A percentile compares a stretch with the other conserved stretches of the same genome.
Conservation (phyloP, 441 rosid genomes). For the Euphorbia schlechtendalii region DNA sequence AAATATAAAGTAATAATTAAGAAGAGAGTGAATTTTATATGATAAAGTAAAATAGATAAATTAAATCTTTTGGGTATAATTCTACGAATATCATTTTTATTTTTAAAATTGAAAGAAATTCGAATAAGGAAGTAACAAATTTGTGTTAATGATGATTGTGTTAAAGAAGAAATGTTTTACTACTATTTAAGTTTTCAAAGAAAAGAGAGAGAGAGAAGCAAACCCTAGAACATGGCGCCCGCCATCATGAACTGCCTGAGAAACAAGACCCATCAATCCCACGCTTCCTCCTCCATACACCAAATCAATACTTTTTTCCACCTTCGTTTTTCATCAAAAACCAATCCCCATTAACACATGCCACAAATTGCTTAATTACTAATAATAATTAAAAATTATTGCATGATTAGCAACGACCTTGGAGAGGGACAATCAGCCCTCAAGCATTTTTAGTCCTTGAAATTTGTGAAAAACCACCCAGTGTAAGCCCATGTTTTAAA, state of each 20-base stretch:
- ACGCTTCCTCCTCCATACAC: slow-evolving; percentile 98
- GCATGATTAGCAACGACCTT: neutral
- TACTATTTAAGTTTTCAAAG: slow-evolving; percentile 7
- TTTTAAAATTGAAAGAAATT: too few species aligned
- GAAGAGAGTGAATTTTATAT: too few species aligned
- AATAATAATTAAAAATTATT: neutral
- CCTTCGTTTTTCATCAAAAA: slow-evolving; percentile 54
- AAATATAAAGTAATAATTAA: too few species aligned
- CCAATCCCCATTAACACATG: slow-evolving; percentile 31
- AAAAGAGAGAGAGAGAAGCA: slow-evolving; percentile 29
- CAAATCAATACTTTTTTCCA: slow-evolving; percentile 90
- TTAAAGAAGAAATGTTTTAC: slow-evolving; percentile 9
- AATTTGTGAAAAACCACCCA: slow-evolving; percentile 26
- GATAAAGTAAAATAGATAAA: too few species aligned
- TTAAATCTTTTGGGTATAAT: too few species aligned
- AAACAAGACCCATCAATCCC: slow-evolving; percentile 97
- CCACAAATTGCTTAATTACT: too few species aligned
- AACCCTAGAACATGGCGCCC: slow-evolving; percentile 99
- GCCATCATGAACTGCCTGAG: slow-evolving; percentile 98
- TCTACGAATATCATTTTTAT: too few species aligned
- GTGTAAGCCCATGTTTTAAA: slow-evolving; percentile 39
- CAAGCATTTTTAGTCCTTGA: slow-evolving; percentile 20
- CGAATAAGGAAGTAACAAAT: too few species aligned
- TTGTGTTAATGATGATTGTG: slow-evolving; percentile 29
- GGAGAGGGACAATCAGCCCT: slow-evolving; percentile 23